Evolutionary conservation across 306 rosid genomes (phyloP).

Genomic region (Lathyrus sativus): DNA sequence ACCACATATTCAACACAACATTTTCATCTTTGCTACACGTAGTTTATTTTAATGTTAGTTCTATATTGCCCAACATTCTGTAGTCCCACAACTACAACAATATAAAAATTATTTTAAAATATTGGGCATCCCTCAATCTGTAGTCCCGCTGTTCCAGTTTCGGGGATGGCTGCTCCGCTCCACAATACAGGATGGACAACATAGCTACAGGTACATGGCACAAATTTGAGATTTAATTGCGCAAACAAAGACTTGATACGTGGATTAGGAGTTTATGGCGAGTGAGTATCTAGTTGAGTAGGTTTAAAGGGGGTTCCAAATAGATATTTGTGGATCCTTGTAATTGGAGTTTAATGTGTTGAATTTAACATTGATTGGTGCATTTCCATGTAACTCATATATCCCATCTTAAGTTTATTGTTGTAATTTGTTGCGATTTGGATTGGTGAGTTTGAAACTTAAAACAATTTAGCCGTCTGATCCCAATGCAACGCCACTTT

Average conservation of each 20-base stretch:
- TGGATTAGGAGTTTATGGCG: neutral
- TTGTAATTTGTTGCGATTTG: neutral
- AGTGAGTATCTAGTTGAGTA: neutral
- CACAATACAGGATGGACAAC: neutral
- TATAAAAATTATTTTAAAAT: neutral
- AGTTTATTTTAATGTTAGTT: no score
- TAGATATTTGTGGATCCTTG: slow-evolving; percentile 4
- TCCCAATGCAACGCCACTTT: neutral
- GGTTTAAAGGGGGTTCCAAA: slow-evolving; percentile 25
- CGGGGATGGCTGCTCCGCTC: neutral
- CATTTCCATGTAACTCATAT: neutral
- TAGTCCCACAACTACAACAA: neutral
- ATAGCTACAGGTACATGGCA: neutral
- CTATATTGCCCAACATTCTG: no score
- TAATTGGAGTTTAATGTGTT: slow-evolving; percentile 5
- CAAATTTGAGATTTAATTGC: neutral
- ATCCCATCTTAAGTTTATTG: slow-evolving; percentile 14
- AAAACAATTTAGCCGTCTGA: neutral
- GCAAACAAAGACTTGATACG: neutral
- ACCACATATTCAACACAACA: no score
- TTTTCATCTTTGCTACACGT: no score
- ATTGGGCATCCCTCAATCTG: neutral
- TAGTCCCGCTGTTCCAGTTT: neutral
- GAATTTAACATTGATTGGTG: slow-evolving; percentile 20
- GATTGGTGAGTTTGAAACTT: slow-evolving; percentile 3